Evolutionary conservation across 2,329 filamentous ascomycete genomes (phyloP), one percentile per base, ranked within the genome.

Genomic region (Colletotrichum sp.): DNA sequence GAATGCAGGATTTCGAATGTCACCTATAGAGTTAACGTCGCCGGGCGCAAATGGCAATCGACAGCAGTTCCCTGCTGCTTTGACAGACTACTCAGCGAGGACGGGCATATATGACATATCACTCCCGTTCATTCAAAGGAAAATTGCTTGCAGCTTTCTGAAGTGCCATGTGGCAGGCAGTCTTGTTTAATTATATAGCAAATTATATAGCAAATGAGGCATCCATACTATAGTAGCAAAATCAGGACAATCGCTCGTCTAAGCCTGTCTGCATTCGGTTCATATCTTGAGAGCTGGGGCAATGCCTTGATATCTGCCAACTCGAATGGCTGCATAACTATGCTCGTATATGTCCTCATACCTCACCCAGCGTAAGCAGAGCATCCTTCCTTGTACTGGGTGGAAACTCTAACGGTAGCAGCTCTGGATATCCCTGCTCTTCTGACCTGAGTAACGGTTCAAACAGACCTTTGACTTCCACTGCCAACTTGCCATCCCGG

Each of bases 391-490:
- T 24, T 4, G 52, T 61, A 3, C 59, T 48, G 2, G 71, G 68
- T 4, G 71, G 71, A 21, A 82, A 82, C 16, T 69, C 69, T 8
- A 82, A 52, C 6, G 78, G 78, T 16, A 64, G 43, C 58, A 82
- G 61, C 6, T 70, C 52, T 9, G 79, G 69, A 55, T 75, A 79
- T 4, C 30, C 61, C 4, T 58, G 30, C 2, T 36, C 56, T 13
- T 69, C 73, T 13, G 66, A 28, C 5, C 32, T 64, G 5, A 80
- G 73, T 28, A 82, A 69, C 4, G 77, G 77, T 28, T 76, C 62
- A n/a, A 85, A 58, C 77, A 84, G 28, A 9, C 28, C 71, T 70
- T 77, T 78, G 2, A 84, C 71, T 70, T 81, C 78, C 24, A 65
- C 73, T 1, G 82, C 69, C 76, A 81, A 77, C 30, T 64, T 78